phyloP scores from a whole-genome alignment of 2,329 filamentous ascomycete genomes.

The Colletotrichum sublineola region DNA sequence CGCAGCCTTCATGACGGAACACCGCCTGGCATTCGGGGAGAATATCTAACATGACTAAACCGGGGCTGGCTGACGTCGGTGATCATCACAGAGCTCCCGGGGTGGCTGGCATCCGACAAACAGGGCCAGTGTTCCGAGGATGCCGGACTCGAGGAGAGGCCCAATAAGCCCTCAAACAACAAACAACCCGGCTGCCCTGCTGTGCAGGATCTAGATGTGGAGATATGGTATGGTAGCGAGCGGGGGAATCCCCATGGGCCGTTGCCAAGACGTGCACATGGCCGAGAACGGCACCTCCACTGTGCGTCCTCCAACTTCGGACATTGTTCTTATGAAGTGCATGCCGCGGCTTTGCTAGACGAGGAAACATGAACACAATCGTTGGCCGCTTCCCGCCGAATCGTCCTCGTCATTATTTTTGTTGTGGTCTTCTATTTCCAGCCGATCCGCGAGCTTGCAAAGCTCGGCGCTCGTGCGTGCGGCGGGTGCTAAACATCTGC shows the following conservation, averaged over 20 bases:
- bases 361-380: constrained; percentile 8
- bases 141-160: constrained; percentile 19
- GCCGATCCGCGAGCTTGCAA: constrained; percentile 12
- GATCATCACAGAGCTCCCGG: constrained; percentile 29
- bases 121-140: constrained; percentile 30
- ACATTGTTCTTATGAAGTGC: not conserved
- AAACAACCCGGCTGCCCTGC: not conserved
- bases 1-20: not conserved
- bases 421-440: not conserved
- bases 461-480: constrained; percentile 9
- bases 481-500: not conserved
- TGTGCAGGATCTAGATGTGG: constrained; percentile 11
- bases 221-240: constrained; percentile 21
- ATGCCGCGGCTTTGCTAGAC: not conserved
- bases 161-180: not conserved
- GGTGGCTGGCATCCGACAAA: constrained; percentile 15
- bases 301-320: not conserved
- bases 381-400: constrained; percentile 21
- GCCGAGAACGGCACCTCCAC: not conserved
- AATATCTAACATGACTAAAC: constrained; percentile 12
- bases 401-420: not conserved
- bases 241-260: constrained; percentile 7
- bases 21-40: not conserved
- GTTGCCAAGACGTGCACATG: constrained; percentile 14
- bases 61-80: constrained; percentile 39